Base-by-base conservation (phyloP, 176 grass and related monocot species). In the Raddia distichophylla region DNA sequence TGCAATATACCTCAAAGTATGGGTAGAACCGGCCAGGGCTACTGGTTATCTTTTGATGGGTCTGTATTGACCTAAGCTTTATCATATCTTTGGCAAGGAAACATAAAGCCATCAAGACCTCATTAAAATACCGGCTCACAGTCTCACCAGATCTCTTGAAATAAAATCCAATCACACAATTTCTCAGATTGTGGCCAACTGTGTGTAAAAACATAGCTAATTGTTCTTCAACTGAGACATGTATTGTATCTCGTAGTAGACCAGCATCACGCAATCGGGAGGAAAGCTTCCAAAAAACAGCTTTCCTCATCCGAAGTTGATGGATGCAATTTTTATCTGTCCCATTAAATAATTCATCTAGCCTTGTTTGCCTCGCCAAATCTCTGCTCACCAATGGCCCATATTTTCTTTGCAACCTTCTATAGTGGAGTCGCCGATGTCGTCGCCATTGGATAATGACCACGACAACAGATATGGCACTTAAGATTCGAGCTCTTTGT, bases 251-350 rank as follows among this genome's bases (percentile, higher is more conserved):
- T 7, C 20, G 32, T 40, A 73, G 15, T 17, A 73, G 15, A 73
- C 51, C 16, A 3, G 7, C 4, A 56, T n/a, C 71, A 40, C 16
- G 15, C 15, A 73, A 56, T 11, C 0, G 14, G 12, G 50, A 7
- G 0, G 8, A 73, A 56, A 73, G 50, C 50, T 54, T 73, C 20
- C 6, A 54, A 3, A 73, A 53, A 6, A 73, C n/a, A 53, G 0
- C 6, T 76, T 76, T 60, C n/a, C 73, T 76, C 73, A 60, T 76
- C n/a, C 16, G 3, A 60, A 76, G 55, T 3, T 76, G 73, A 76
- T 10, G 12, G 9, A 76, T 76, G 42, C 56, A 61, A 45, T 60
- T 5, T 60, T 0, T 60, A 76, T 76, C 56, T 8, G 7, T 76
- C 35, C 42, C 40, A 32, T 76, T 76, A 37, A 60, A 76, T 12